Evolutionary conservation across 768 basidiomycete species (phyloP).

Genomic region (Lactifluus pinguis): DNA sequence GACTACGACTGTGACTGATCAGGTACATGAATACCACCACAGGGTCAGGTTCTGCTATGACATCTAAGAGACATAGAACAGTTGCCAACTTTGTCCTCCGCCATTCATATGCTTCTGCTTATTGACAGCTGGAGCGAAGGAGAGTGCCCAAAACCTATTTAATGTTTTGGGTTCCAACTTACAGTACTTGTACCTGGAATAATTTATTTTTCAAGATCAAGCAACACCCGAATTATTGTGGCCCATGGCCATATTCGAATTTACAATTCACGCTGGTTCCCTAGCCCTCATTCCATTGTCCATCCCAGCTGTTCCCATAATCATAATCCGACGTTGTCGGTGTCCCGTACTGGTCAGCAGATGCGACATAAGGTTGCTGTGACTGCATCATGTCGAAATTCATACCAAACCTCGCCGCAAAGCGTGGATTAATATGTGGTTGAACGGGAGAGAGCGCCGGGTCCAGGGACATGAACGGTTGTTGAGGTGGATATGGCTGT

Average conservation of each 20-base stretch:
- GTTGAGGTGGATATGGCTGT: constrained; percentile 10
- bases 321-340: constrained; percentile 1
- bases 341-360: constrained; percentile 8
- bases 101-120: no score
- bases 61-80: no score
- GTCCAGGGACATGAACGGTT: not conserved
- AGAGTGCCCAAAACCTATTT: no score
- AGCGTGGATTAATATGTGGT: constrained; percentile 78
- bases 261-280: not conserved
- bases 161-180: no score
- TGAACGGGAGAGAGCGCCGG: constrained; percentile 43
- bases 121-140: no score
- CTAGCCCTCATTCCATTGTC: constrained; percentile 2
- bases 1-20: no score
- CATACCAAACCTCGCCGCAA: constrained; percentile 57
- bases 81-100: no score
- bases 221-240: not conserved
- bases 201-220: not conserved
- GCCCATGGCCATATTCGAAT: not conserved
- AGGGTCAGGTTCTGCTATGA: no score
- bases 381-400: constrained; percentile 27
- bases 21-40: no score
- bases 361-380: constrained; percentile 13
- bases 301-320: constrained; percentile 8
- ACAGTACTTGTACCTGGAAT: no score